These are phyloP conservation scores for Calocybe cyanea DNA, from an alignment of 768 basidiomycete genomes.

Conservation along the genomic window DNA sequence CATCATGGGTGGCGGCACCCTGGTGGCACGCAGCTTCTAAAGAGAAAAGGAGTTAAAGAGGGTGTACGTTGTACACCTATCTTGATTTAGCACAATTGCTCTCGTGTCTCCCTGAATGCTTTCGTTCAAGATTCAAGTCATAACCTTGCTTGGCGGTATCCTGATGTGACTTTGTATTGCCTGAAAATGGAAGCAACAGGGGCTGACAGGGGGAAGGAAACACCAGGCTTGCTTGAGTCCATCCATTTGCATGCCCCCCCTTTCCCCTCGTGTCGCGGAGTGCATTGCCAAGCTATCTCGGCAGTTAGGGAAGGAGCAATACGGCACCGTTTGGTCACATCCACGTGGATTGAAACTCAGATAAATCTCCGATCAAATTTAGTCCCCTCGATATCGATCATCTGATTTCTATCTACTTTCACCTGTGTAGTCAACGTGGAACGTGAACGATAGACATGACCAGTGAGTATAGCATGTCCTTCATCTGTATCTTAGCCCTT, in stretches of 20 bases:
- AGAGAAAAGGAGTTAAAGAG: constrained; percentile 6
- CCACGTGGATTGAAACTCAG: constrained; percentile 17
- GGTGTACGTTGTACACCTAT: constrained; percentile 2
- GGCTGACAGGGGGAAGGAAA: not conserved
- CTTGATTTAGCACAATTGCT: constrained; percentile 16
- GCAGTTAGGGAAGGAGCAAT: constrained; percentile 11
- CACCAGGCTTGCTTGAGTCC: not conserved
- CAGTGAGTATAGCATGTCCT: constrained; percentile 35
- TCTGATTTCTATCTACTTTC: not conserved
- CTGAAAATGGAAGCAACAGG: constrained; percentile 7
- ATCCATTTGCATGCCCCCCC: no score
- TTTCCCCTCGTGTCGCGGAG: not conserved
- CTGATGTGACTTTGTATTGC: constrained; percentile 10
- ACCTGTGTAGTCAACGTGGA: constrained; percentile 9
- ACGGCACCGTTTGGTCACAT: not conserved
- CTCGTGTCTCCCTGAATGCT: constrained; percentile 6
- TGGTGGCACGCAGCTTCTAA: not conserved
- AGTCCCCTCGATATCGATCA: constrained; percentile 1
- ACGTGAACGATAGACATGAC: constrained; percentile 37
- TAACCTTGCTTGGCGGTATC: constrained; percentile 6
- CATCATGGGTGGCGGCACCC: constrained; percentile 6
- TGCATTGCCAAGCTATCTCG: constrained; percentile 8
- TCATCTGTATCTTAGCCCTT: constrained; percentile 4
- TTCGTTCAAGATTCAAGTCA: constrained; percentile 10
- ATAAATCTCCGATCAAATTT: constrained; percentile 19